A percentile compares a stretch with the other conserved stretches of the same genome.
Evolutionary conservation across 352 stramenopile genomes (phyloP).

Genomic region (Phytophthora multivora): DNA sequence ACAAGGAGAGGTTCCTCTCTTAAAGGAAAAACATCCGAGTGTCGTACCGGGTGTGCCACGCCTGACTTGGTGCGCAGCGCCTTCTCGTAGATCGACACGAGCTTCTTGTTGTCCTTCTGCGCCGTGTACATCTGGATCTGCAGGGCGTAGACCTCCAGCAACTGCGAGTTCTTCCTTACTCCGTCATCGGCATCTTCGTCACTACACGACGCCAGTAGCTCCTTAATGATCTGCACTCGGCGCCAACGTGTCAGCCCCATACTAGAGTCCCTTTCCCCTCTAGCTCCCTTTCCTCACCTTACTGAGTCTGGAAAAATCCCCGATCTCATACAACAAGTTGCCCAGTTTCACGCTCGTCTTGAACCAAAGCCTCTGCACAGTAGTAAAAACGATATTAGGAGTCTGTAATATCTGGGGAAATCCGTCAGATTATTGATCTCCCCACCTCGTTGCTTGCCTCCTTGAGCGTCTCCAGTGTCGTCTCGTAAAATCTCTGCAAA

Average conservation of each 20-base stretch:
- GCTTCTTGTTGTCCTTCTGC: slow-evolving; percentile 94
- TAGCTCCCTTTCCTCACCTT: slow-evolving; percentile 41
- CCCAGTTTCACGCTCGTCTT: slow-evolving; percentile 96
- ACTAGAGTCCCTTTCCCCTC: neutral
- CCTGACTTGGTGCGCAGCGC: slow-evolving; percentile 89
- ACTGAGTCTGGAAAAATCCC: slow-evolving; percentile 68
- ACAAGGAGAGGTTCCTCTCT: no score
- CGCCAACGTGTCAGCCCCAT: neutral
- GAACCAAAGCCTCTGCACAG: slow-evolving; percentile 90
- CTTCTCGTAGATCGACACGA: slow-evolving; percentile 93
- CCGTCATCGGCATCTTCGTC: slow-evolving; percentile 87
- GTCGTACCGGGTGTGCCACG: slow-evolving; percentile 84
- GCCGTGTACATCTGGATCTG: slow-evolving; percentile 94
- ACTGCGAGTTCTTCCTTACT: slow-evolving; percentile 82
- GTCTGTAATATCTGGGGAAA: neutral
- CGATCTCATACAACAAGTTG: slow-evolving; percentile 91
- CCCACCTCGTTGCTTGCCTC: slow-evolving; percentile 74
- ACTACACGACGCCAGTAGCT: slow-evolving; percentile 87
- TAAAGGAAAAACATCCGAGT: neutral
- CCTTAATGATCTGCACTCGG: slow-evolving; percentile 72
- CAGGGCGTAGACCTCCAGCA: slow-evolving; percentile 94
- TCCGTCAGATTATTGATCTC: neutral
- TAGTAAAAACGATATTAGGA: neutral
- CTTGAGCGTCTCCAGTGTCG: slow-evolving; percentile 84
- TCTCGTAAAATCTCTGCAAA: slow-evolving; percentile 86